phyloP scores from a whole-genome alignment of 1,284 basidiomycete species.

The Heliocybe sulcata region DNA sequence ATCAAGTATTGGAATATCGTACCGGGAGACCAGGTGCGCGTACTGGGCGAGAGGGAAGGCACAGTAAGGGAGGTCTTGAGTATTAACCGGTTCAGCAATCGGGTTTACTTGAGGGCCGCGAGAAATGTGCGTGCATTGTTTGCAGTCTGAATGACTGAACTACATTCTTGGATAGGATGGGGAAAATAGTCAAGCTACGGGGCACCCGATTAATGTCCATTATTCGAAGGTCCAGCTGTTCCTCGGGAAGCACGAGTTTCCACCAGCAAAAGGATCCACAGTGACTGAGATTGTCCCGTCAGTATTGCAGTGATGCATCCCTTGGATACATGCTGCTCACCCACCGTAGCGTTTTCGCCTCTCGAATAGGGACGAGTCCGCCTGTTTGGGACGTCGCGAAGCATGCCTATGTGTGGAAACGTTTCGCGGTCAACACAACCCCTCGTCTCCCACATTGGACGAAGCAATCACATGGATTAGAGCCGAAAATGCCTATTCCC shows the following conservation, averaged over 20 bases:
- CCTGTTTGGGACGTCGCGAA: constrained; percentile 48
- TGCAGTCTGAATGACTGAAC: not conserved
- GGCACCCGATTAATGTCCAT: constrained; percentile 44
- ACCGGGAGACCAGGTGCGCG: constrained; percentile 71
- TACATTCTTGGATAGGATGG: constrained; percentile 13
- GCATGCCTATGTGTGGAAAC: constrained; percentile 53
- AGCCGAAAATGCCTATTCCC: constrained; percentile 37
- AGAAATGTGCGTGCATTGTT: constrained; percentile 30
- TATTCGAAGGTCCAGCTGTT: constrained; percentile 75
- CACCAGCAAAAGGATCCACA: constrained; percentile 27
- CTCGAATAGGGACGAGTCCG: constrained; percentile 51
- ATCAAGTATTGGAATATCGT: constrained; percentile 84
- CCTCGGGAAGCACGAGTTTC: constrained; percentile 58
- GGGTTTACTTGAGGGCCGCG: constrained; percentile 57
- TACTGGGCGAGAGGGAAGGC: constrained; percentile 56
- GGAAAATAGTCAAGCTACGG: constrained; percentile 11
- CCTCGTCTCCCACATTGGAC: constrained; percentile 46
- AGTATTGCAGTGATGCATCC: not conserved
- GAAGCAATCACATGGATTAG: constrained; percentile 20
- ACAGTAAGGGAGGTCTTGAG: constrained; percentile 60
- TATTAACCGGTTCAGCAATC: constrained; percentile 67
- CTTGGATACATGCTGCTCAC: not conserved
- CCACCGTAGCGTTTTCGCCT: constrained; percentile 62
- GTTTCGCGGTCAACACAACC: constrained; percentile 56
- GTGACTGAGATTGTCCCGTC: not conserved